A percentile compares a stretch with the other conserved stretches of the same genome.
Conservation (phyloP, 2,329 filamentous ascomycete species). For the Seiridium cupressi region DNA sequence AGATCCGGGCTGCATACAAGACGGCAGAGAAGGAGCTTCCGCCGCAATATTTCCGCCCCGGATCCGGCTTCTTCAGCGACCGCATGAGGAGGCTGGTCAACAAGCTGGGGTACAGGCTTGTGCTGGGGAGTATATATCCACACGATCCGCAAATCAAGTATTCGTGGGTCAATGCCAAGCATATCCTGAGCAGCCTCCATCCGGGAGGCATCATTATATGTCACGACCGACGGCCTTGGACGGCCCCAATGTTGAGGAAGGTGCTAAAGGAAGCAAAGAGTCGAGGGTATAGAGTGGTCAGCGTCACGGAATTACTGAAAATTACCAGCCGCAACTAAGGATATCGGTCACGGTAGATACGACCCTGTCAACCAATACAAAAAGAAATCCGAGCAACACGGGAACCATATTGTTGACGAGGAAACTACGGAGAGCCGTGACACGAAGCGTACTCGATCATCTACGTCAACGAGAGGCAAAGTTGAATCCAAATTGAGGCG, state of each 20-base stretch:
- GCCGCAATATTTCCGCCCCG: constrained; percentile 73
- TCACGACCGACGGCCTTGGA: constrained; percentile 84
- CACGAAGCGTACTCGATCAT: too few relatives aligned
- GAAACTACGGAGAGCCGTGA: too few relatives aligned
- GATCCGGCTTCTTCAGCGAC: constrained; percentile 77
- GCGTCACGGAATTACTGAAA: constrained; percentile 65
- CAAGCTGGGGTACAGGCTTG: constrained; percentile 65
- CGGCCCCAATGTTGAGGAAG: constrained; percentile 70
- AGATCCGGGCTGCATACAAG: constrained; percentile 32
- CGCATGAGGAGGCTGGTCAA: constrained; percentile 63
- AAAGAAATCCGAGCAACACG: not conserved
- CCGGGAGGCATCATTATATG: constrained; percentile 81
- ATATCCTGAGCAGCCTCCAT: constrained; percentile 76
- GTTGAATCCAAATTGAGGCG: too few relatives aligned
- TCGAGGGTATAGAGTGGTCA: constrained; percentile 70
- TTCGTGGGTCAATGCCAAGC: constrained; percentile 68
- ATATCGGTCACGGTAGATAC: not conserved
- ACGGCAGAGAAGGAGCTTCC: constrained; percentile 34
- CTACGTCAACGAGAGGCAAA: too few relatives aligned
- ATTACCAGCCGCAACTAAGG: constrained; percentile 18
- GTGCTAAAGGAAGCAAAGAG: constrained; percentile 70
- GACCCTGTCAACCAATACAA: not conserved
- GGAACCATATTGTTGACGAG: too few relatives aligned
- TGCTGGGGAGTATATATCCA: constrained; percentile 84
- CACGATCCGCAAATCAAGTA: constrained; percentile 84